Percentiles rank a stretch among this genome's conserved stretches.
phyloP scores from a whole-genome alignment of 331 rosid genomes.

The Quercus tomentella region DNA sequence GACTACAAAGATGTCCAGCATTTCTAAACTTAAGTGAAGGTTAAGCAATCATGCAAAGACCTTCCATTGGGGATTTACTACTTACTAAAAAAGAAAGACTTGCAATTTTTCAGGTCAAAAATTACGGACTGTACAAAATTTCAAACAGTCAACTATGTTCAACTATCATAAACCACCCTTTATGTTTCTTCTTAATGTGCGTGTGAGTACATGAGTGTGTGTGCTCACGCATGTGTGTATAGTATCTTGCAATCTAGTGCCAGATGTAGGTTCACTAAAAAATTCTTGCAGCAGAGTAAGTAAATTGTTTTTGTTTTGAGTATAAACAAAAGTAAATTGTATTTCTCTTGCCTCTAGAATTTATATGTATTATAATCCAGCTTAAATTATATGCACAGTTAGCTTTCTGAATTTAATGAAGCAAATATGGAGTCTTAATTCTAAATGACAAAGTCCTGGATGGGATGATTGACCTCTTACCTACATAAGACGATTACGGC shows the following conservation, averaged over 20 bases:
- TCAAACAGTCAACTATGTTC: not conserved
- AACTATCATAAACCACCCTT: not conserved
- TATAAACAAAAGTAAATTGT: not conserved
- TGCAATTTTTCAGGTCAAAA: not conserved
- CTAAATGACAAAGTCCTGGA: not conserved
- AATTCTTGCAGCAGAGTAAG: not conserved
- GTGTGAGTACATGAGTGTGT: too few relatives aligned
- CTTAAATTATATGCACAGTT: not conserved
- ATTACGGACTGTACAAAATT: not conserved
- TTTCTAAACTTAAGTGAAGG: not conserved
- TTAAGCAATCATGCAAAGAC: not conserved
- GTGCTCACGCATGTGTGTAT: too few relatives aligned
- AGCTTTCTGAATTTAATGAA: not conserved
- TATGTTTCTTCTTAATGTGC: not conserved
- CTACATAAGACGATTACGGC: constrained; percentile 83
- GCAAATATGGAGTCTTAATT: constrained; percentile 6
- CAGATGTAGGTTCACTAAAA: not conserved
- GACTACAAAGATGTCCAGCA: not conserved
- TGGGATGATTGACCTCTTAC: constrained; percentile 22
- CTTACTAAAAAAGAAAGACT: not conserved
- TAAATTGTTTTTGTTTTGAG: not conserved
- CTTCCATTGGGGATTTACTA: not conserved
- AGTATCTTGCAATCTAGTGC: not conserved
- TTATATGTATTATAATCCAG: not conserved
- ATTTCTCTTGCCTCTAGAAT: not conserved